phyloP scores from a whole-genome alignment of 2,329 filamentous ascomycete species.

The Colletotrichum sp. region DNA sequence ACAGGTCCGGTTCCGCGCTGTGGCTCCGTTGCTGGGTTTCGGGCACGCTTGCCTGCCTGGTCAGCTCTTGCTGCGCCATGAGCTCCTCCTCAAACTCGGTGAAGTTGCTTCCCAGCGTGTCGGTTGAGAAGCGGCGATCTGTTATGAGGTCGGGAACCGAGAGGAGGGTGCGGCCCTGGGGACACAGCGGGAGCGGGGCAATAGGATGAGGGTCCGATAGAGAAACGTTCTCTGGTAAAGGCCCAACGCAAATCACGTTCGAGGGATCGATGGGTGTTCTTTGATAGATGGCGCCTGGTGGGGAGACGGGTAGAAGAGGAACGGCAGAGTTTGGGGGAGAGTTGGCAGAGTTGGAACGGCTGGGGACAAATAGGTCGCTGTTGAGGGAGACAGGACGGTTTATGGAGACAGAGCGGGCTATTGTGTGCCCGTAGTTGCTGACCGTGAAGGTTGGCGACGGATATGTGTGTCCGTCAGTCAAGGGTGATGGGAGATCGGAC shows the following conservation, averaged over 20 bases:
- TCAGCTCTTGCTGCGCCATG: constrained; percentile 30
- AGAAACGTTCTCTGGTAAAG: constrained; percentile 54
- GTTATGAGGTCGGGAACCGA: not conserved
- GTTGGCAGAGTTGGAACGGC: constrained; percentile 31
- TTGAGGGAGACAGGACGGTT: constrained; percentile 20
- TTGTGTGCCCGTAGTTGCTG: constrained; percentile 17
- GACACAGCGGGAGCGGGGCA: constrained; percentile 26
- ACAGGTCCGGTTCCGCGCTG: constrained; percentile 22
- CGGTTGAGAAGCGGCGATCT: constrained; percentile 29
- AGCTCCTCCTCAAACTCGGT: constrained; percentile 58
- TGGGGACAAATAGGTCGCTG: constrained; percentile 30
- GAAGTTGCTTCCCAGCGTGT: constrained; percentile 62
- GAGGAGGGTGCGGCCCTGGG: constrained; percentile 28
- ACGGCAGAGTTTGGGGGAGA: constrained; percentile 25
- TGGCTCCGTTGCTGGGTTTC: constrained; percentile 14
- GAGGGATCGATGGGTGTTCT: constrained; percentile 57
- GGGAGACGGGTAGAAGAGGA: constrained; percentile 26
- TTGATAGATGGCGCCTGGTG: constrained; percentile 43
- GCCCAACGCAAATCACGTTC: constrained; percentile 60
- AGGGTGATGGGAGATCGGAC: constrained; percentile 47
- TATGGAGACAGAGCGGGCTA: not conserved
- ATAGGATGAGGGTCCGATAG: constrained; percentile 35
- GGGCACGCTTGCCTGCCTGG: constrained; percentile 26
- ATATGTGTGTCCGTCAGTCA: constrained; percentile 27
- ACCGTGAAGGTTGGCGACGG: constrained; percentile 28